Evolutionary conservation across 106 monocot genomes (phyloP).

Genomic region (Dioscorea dumetorum): DNA sequence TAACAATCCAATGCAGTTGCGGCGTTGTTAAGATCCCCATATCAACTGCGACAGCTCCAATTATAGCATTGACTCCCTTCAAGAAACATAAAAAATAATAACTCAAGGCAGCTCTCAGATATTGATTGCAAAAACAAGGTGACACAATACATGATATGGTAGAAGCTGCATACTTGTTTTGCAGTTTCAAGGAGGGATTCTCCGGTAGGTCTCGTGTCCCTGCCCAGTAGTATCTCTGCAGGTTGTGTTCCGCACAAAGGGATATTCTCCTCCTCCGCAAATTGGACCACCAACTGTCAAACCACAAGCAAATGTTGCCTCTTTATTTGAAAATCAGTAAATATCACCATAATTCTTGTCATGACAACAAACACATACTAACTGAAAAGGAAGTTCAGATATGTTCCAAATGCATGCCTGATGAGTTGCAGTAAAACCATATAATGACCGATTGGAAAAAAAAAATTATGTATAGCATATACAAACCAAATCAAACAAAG

Average conservation of each 20-base stretch:
- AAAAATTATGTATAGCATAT: neutral
- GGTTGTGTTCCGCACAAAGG: constrained; percentile 40
- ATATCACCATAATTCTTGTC: no score
- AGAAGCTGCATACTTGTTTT: constrained; percentile 37
- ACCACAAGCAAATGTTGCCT: no score
- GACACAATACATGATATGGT: neutral
- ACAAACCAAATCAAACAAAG: neutral
- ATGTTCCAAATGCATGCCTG: no score
- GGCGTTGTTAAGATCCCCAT: constrained; percentile 94
- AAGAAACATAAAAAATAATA: neutral
- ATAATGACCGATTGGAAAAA: neutral
- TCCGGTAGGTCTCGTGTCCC: constrained; percentile 93
- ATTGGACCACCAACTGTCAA: constrained; percentile 54
- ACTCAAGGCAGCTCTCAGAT: neutral
- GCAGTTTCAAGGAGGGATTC: constrained; percentile 68
- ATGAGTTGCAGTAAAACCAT: no score
- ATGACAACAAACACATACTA: no score
- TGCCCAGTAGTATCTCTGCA: constrained; percentile 68
- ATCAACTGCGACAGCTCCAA: constrained; percentile 65
- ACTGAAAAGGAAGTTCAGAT: no score
- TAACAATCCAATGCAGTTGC: constrained; percentile 97
- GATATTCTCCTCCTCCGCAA: constrained; percentile 64
- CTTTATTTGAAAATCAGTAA: no score
- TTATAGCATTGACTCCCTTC: constrained; percentile 68
- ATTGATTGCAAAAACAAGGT: neutral